Conservation (phyloP, 177 flowering plant species). For the Vitis hybrid region DNA sequence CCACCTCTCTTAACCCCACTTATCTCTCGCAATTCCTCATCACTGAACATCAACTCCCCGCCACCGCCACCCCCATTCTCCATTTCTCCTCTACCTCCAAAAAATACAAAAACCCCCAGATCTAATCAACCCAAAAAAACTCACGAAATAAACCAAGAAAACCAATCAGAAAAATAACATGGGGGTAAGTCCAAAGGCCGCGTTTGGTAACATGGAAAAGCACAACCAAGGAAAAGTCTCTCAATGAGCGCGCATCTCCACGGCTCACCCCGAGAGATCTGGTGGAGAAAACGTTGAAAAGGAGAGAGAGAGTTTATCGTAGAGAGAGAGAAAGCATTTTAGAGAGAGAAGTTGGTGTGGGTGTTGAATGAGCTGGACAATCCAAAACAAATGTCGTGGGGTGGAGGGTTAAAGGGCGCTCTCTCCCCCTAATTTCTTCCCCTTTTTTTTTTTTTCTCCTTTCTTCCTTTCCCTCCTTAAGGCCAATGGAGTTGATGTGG, state of each 20-base stretch:
- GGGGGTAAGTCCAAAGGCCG: slow-evolving; percentile 5
- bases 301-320: slow-evolving; percentile 11
- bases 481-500: too few species aligned
- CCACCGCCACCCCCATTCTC: slow-evolving; percentile 22
- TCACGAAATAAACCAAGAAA: not conserved
- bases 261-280: slow-evolving; percentile 37
- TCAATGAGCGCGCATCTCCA: slow-evolving; percentile 28
- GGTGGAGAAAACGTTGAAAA: slow-evolving; percentile 26
- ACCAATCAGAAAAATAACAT: not conserved
- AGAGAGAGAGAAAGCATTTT: slow-evolving; percentile 10
- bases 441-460: too few species aligned
- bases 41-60: slow-evolving; percentile 31
- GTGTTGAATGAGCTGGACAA: slow-evolving; percentile 29
- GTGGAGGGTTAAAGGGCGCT: not conserved
- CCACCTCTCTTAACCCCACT: slow-evolving; percentile 46
- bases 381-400: slow-evolving; percentile 28
- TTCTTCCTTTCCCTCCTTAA: too few species aligned
- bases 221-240: not conserved
- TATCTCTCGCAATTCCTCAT: slow-evolving; percentile 52
- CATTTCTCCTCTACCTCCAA: slow-evolving; percentile 15
- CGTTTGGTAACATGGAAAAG: slow-evolving; percentile 4
- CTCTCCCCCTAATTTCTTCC: too few species aligned
- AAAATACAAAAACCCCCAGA: slow-evolving; percentile 1
- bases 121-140: slow-evolving; percentile 2
- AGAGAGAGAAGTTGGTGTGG: slow-evolving; percentile 12